These are phyloP conservation scores for Cladosporium sp. DNA, from an alignment of 2,329 filamentous ascomycete genomes.

Conservation along the genomic window DNA sequence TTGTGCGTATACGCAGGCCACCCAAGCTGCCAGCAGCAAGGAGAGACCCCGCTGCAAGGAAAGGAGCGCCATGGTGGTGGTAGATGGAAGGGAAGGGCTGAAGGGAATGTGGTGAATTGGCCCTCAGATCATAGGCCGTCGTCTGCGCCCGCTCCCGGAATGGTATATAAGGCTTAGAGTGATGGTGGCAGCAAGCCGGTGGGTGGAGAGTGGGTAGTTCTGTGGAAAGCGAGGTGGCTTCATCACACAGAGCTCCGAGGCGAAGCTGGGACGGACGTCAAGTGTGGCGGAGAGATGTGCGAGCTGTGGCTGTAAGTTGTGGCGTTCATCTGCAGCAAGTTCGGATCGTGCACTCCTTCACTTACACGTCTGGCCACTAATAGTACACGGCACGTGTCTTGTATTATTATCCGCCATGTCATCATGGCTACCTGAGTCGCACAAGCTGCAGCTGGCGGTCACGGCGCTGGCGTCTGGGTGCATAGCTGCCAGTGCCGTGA, in stretches of 20 bases:
- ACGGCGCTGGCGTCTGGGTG: constrained; percentile 59
- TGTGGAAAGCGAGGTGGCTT: constrained; percentile 5
- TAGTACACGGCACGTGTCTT: not conserved
- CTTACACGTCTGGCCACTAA: not conserved
- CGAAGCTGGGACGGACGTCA: not conserved
- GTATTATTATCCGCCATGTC: constrained; percentile 32
- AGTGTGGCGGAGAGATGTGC: not conserved
- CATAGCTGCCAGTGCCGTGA: constrained; percentile 49
- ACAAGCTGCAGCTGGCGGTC: constrained; percentile 60
- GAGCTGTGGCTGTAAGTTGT: not conserved
- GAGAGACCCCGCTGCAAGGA: constrained; percentile 15
- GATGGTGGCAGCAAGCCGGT: not conserved
- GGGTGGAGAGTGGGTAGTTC: not conserved
- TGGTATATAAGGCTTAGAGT: not conserved
- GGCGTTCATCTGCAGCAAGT: not conserved
- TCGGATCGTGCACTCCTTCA: not conserved
- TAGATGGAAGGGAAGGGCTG: not conserved
- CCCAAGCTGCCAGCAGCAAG: constrained; percentile 32
- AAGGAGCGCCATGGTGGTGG: constrained; percentile 10
- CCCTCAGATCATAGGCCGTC: not conserved
- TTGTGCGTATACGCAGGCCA: constrained; percentile 14
- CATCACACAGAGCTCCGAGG: not conserved
- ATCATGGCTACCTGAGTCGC: constrained; percentile 45
- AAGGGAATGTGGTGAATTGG: not conserved
- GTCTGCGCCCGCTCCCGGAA: not conserved